Base-by-base conservation (phyloP, 2,329 filamentous ascomycete genomes). In the Fusarium succisae region DNA sequence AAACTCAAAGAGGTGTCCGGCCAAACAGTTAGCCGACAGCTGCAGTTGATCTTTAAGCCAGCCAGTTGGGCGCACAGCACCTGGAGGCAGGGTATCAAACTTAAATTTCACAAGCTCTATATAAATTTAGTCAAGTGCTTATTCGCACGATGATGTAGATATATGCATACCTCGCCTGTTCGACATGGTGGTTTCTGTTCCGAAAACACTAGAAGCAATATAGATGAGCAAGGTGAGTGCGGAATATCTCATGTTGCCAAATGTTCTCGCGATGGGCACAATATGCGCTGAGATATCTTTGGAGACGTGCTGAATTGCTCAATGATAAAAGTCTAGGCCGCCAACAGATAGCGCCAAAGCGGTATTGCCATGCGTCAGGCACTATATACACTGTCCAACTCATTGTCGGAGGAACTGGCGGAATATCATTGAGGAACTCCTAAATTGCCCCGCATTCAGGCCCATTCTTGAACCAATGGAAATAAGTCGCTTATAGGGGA, bases 141-240 rank as follows among this genome's bases (percentile, higher is more conserved):
- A 5, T 5, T 44, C 6, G 15, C 10, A 11, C 1, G 15, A 7
- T 5, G n/a, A 1, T 11, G 5, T 44, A 5, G 1, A 24, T 18
- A 44, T 24, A 12, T 24, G 3, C 5, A 18, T 44, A 24, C 43
- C 43, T 44, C n/a, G 43, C 15, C n/a, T 44, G 5, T 24, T 44
- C 4, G 43, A 44, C 43, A 44, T 24, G n/a, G 43, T 44, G 15
- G n/a, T 18, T 13, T 18, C 5, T 1, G n/a, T 24, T 12, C n/a
- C 43, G 15, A 44, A 44, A 24, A 44, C 10, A 24, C 41, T 44
- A 44, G 10, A 44, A 24, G 41, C n/a, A 10, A 24, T 11, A 18
- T 24, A n/a, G 15, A 12, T 12, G 10, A 18, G 41, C 4, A 18
- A 8, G n/a, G 41, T 11, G 2, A 44, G 6, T 44, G n/a, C 8